Percentiles rank a stretch among this genome's conserved stretches.
phyloP scores from a whole-genome alignment of 305 asterid genomes.

The Stenogyne calaminthoides region DNA sequence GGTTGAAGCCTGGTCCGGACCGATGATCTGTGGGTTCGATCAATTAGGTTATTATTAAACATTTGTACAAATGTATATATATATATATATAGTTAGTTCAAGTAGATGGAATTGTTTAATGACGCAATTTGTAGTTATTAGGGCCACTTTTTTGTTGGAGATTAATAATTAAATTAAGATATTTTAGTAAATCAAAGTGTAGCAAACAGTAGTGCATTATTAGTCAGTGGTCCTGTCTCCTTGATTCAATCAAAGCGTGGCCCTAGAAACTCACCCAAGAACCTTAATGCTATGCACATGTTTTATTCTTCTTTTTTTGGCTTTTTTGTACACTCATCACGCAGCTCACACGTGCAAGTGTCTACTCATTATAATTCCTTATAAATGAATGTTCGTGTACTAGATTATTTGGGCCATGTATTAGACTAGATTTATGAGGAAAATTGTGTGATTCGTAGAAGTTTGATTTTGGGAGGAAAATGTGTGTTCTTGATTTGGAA shows the following conservation, averaged over 20 bases:
- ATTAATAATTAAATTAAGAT: not conserved
- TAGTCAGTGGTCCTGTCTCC: conserved; percentile 88
- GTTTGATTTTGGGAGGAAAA: not conserved
- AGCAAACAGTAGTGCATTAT: conserved; percentile 58
- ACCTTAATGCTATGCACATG: conserved; percentile 82
- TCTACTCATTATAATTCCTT: not conserved
- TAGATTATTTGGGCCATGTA: not conserved
- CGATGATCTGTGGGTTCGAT: no score
- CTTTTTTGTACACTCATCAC: conserved; percentile 27
- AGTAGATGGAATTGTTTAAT: conserved; percentile 27
- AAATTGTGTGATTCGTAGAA: not conserved
- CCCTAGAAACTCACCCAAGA: conserved; percentile 63
- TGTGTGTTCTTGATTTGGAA: not conserved
- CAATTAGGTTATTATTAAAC: no score
- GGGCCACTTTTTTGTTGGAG: conserved; percentile 40
- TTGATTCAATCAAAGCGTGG: conserved; percentile 94
- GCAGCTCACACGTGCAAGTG: conserved; percentile 44
- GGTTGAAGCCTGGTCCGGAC: no score
- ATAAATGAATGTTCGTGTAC: not conserved
- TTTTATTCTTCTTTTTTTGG: conserved; percentile 70
- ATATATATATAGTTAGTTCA: conserved; percentile 22
- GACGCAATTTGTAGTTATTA: conserved; percentile 34
- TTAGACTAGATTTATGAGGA: not conserved
- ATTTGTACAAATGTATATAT: no score
- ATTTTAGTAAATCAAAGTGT: conserved; percentile 26